Conservation (phyloP, 2,329 filamentous ascomycete species). For the Apiospora marii region DNA sequence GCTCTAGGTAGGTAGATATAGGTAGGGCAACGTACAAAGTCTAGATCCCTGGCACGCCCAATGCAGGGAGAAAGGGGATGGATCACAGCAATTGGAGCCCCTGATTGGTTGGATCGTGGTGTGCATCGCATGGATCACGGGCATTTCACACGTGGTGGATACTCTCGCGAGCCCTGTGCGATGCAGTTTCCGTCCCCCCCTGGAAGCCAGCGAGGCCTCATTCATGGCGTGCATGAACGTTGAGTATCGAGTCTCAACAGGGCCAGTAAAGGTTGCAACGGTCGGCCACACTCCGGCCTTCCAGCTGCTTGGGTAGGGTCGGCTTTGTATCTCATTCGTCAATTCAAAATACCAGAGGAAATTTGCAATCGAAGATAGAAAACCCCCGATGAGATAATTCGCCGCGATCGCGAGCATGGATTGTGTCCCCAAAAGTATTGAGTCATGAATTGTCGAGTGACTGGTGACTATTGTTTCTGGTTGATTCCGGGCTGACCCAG, state of each 20-base stretch:
- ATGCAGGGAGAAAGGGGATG: background rate
- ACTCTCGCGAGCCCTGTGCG: background rate
- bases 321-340: background rate
- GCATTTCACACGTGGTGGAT: slow-evolving; percentile 8
- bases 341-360: slow-evolving; percentile 9
- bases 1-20: background rate
- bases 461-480: background rate
- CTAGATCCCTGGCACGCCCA: background rate
- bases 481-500: background rate
- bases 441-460: background rate
- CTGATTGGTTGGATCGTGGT: background rate
- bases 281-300: slow-evolving; percentile 1
- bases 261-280: background rate
- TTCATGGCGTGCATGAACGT: background rate
- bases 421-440: background rate
- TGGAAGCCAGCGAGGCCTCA: background rate
- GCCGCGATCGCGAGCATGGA: background rate
- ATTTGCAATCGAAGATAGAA: background rate
- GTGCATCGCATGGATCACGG: background rate
- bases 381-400: background rate
- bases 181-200: background rate
- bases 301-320: slow-evolving; percentile 5
- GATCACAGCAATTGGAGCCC: background rate
- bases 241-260: background rate
- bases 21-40: background rate